A percentile compares a stretch with the other conserved stretches of the same genome.
These are phyloP conservation scores for Cladosporium sp. DNA, from an alignment of 2,329 filamentous ascomycete species.

Conservation along the genomic window DNA sequence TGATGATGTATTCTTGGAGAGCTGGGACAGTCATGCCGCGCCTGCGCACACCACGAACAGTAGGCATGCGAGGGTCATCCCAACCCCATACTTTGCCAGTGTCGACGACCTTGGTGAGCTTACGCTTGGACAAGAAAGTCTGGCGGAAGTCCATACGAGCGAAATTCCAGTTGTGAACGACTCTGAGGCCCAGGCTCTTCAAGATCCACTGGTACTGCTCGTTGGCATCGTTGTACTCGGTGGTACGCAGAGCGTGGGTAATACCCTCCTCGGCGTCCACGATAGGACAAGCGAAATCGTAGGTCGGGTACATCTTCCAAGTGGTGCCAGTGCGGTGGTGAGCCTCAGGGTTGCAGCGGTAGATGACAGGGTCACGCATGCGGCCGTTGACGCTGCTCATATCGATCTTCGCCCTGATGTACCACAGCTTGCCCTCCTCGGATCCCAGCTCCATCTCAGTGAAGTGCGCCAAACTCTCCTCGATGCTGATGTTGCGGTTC, in stretches of 20 bases:
- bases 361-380: slow-evolving; percentile 94
- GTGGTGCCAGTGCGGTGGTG: slow-evolving; percentile 75
- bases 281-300: slow-evolving; percentile 80
- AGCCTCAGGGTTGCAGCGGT: slow-evolving; percentile 74
- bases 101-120: slow-evolving; percentile 78
- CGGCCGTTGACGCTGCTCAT: slow-evolving; percentile 92
- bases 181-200: slow-evolving; percentile 66
- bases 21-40: slow-evolving; percentile 76
- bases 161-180: slow-evolving; percentile 83
- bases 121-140: slow-evolving; percentile 80
- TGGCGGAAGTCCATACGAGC: slow-evolving; percentile 78
- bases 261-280: slow-evolving; percentile 78
- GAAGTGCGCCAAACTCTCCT: slow-evolving; percentile 82
- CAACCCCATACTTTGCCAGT: slow-evolving; percentile 73
- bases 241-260: slow-evolving; percentile 77
- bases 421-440: slow-evolving; percentile 75
- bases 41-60: slow-evolving; percentile 72
- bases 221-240: slow-evolving; percentile 84
- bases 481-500: slow-evolving; percentile 70
- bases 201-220: slow-evolving; percentile 85
- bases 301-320: slow-evolving; percentile 85
- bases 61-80: slow-evolving; percentile 85
- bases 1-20: slow-evolving; percentile 77
- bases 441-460: slow-evolving; percentile 89
- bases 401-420: slow-evolving; percentile 91